These are phyloP conservation scores for Cryomyces antarcticus DNA, from an alignment of 495 filamentous ascomycete species.

Conservation along the genomic window DNA sequence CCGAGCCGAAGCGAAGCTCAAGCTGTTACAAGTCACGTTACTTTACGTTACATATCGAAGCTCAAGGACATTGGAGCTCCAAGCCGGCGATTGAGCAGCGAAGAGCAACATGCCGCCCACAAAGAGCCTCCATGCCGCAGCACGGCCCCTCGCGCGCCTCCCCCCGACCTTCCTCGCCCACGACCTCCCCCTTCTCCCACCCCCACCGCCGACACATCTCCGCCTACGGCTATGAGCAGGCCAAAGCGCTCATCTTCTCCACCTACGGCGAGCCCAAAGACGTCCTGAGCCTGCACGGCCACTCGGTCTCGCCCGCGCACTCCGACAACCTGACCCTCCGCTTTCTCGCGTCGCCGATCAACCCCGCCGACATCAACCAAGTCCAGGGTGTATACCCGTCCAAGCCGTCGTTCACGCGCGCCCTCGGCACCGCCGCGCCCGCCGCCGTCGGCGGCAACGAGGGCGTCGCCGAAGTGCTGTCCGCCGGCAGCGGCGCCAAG, in stretches of 20 bases:
- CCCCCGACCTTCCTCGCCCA: too few species aligned
- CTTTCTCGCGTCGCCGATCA: constrained; percentile 76
- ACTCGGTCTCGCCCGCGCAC: constrained; percentile 22
- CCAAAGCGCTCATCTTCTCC: constrained; percentile 73
- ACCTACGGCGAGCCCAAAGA: constrained; percentile 70
- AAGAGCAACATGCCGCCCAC: too few species aligned
- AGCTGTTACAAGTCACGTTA: too few species aligned
- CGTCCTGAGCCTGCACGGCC: constrained; percentile 35
- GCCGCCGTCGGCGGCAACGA: constrained; percentile 74
- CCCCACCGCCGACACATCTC: constrained; percentile 29
- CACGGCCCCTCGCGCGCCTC: too few species aligned
- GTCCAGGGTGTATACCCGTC: constrained; percentile 93
- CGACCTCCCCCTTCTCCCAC: neutral
- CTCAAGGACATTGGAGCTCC: too few species aligned
- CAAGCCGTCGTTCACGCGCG: constrained; percentile 49
- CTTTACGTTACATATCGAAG: too few species aligned
- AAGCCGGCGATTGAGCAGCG: too few species aligned
- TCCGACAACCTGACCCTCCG: constrained; percentile 33
- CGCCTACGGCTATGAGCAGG: constrained; percentile 93
- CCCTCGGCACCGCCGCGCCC: constrained; percentile 53
- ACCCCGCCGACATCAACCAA: constrained; percentile 93
- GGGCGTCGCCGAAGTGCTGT: constrained; percentile 67
- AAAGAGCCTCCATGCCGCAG: too few species aligned
- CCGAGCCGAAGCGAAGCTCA: too few species aligned
- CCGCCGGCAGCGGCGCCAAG: constrained; percentile 37